Base-by-base conservation (phyloP, 495 filamentous ascomycete genomes). In the Xylaria curta region DNA sequence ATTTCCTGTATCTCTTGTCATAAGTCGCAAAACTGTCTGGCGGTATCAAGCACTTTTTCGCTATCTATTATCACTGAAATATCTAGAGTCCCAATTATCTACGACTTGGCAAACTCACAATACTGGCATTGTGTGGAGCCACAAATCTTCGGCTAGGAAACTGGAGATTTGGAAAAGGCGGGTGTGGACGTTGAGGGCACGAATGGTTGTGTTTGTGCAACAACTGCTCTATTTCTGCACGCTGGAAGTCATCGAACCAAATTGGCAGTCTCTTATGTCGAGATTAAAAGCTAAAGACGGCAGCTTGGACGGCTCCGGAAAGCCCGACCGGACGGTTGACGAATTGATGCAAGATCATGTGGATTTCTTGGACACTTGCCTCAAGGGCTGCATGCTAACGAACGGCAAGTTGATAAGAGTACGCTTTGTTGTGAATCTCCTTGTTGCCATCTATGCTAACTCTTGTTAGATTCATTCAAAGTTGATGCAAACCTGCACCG, bases 281-380 rank as follows among this genome's bases (percentile, higher is more conserved):
- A 87, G 93, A 66, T 86, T 99, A 15, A 91, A 90, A 68, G 86
- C 87, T 15, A 86, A 87, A 42, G 87, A 90, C 51, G 86, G 83
- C n/a, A 76, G 72, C 69, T 65, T 73, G 46, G 77, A 79, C 71
- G 83, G 83, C 49, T 85, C 84, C 19, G 86, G 85, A 0, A 85
- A 83, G 53, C 76, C 80, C n/a, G 93, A 93, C 70, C 87, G 94
- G 49, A 99, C 96, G 0, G 97, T 99, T 19, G 96, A 99, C 75
- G 94, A 98, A 79, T 82, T 99, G 76, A 99, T 99, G 96, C 94
- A 98, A 81, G 95, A 98, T 80, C 96, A 99, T 85, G 95, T 99
- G 40, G 96, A 98, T 81, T 98, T 98, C 79, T 81, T 99, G 68
- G 96, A 98, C 76, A 98, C 95, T 15, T 99, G 96, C 80, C 83